phyloP scores from a whole-genome alignment of 495 filamentous ascomycete species.

The Saxophila tyrrhenica region DNA sequence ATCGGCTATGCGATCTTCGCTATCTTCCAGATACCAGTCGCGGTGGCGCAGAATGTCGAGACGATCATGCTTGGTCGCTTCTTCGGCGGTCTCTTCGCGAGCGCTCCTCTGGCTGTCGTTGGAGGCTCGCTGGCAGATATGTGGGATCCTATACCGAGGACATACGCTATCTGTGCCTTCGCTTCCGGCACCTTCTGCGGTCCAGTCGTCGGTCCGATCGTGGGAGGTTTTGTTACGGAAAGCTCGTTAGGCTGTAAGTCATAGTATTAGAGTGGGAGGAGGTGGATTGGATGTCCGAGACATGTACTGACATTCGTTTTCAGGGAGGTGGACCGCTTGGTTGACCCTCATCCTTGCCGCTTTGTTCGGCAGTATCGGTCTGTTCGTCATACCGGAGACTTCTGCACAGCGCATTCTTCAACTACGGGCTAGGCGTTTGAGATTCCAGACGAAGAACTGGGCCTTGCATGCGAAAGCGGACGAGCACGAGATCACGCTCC shows the following conservation, averaged over 20 bases:
- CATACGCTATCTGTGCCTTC: conserved; percentile 48
- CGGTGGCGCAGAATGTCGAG: conserved; percentile 47
- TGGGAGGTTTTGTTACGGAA: conserved; percentile 29
- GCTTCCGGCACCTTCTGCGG: conserved; percentile 44
- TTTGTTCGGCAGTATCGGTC: conserved; percentile 26
- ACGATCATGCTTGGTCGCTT: conserved; percentile 53
- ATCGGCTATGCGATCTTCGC: conserved; percentile 43
- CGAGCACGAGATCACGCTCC: conserved; percentile 29
- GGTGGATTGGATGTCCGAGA: too few species aligned
- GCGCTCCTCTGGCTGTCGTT: conserved; percentile 49
- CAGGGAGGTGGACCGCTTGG: background rate
- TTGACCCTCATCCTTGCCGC: conserved; percentile 4
- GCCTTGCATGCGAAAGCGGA: conserved; percentile 48
- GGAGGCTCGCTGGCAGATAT: conserved; percentile 54
- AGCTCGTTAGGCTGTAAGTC: conserved; percentile 50
- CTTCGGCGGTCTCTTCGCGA: conserved; percentile 47
- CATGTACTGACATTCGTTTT: too few species aligned
- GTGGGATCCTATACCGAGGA: conserved; percentile 47
- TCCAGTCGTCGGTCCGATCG: conserved; percentile 46
- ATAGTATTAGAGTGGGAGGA: too few species aligned
- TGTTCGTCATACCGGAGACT: conserved; percentile 48
- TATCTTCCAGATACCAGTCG: conserved; percentile 53
- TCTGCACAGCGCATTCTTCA: conserved; percentile 44
- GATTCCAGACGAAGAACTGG: conserved; percentile 50
- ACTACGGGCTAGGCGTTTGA: conserved; percentile 41